Evolutionary conservation across 1,139 yeast genomes (phyloP), one percentile per base, ranked within the genome.

Genomic region (Saccharomyces hybrid): DNA sequence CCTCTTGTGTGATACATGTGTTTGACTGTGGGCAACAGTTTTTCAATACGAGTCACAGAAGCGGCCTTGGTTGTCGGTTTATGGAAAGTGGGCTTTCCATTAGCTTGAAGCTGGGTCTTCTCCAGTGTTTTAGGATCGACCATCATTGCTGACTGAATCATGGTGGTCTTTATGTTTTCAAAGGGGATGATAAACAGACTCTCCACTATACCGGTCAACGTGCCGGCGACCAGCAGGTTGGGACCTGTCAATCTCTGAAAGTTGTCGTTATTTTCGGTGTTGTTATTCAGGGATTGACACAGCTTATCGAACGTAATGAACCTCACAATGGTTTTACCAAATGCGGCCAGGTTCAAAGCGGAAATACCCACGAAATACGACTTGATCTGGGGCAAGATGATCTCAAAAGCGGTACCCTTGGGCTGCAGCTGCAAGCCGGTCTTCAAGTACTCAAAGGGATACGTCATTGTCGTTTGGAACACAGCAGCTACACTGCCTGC

Each of bases 171-270:
- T 61, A 90, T 78, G 66, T 84, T 88, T 65, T 93, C 99, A 71
- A 93, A 91, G 0, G 99, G 99, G 27, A 93, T 87, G 31, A 93
- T 81, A 76, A 90, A 80, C 47, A 89, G 63, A 5, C 95, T 84
- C 70, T 93, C 99, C 52, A 84, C 73, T 55, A 84, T 77, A 5
- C 95, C 98, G 9, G 96, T 87, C 75, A 89, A 80, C 51, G 85
- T 79, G 5, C 96, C 97, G 2, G 97, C 97, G 56, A 88, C 82
- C 8, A 85, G 85, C 51, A 86, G 77, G 59, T 88, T 71, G 9
- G 90, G 88, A 3, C 91, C 90, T 14, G 84, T 76, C 1, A 87
- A 9, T 34, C 42, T 34, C 13, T 34, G 77, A 57, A 79, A 78
- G 26, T 80, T 80, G 47, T 71, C 70, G 23, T 80, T 83, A 23